Base-by-base conservation (phyloP, 169 alveolate genomes). In the Cardiosporidium cionae region DNA sequence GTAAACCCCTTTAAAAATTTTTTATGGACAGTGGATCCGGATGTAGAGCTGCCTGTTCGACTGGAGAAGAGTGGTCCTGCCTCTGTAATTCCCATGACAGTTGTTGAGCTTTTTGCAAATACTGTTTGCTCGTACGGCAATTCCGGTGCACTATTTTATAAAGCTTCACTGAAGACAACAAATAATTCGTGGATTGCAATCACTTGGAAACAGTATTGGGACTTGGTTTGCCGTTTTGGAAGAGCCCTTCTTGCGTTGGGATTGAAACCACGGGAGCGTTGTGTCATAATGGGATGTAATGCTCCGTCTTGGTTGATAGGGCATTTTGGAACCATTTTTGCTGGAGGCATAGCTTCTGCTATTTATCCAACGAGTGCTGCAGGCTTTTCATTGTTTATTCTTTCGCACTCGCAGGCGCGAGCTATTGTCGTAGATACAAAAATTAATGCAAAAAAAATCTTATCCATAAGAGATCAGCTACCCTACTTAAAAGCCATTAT, bases 281-380 rank as follows among this genome's bases (percentile, higher is more conserved):
- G 85, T 5, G 88, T 87, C 44, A 84, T 91, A n/a, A 81, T 89
- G 65, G 96, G 96, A 5, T 76, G 69, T 68, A 90, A 90, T 71
- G 52, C 87, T 9, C 92, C 93, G 31, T 84, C 82, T 36, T 90
- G 95, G 93, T 84, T 77, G 33, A 86, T 88, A 1, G 77, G 90
- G 28, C 84, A 84, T 74, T 74, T 44, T 32, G 95, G 93, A 3
- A 53, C 88, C 23, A 82, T 90, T 63, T 76, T 87, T 31, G 83
- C 87, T 7, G 78, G 74, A 52, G 84, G 87, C 66, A 54, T 90
- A 22, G 86, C 92, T 0, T 82, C 81, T 9, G 95, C 93, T 28
- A 85, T 90, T 1, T 90, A 90, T 74, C 80, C 92, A 29, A 90
- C 95, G 16, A 90, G 86, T 79, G 73, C 75, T 27, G 78, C 82